Evolutionary conservation across 2,329 filamentous ascomycete genomes (phyloP).

Genomic region (Aspergillus alliaceus): DNA sequence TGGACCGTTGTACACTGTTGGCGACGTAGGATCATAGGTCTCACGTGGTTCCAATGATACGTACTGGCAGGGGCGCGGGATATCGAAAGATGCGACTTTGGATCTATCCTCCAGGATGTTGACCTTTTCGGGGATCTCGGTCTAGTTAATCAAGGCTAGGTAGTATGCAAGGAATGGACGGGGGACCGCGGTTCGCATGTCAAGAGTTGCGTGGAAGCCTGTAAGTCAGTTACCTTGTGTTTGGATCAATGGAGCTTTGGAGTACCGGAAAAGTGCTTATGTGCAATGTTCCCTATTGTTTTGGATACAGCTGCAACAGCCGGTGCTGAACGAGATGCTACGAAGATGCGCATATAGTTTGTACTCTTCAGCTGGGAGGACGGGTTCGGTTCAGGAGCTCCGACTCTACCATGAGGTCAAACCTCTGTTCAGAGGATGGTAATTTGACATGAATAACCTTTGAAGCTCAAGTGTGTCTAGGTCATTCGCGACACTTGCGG

Average conservation of each 20-base stretch:
- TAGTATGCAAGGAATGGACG: slow-evolving; percentile 45
- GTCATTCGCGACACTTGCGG: slow-evolving; percentile 39
- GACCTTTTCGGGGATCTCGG: slow-evolving; percentile 27
- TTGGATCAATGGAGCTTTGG: not conserved
- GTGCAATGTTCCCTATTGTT: slow-evolving; percentile 36
- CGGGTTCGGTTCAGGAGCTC: slow-evolving; percentile 41
- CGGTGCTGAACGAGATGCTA: slow-evolving; percentile 35
- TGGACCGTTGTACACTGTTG: slow-evolving; percentile 20
- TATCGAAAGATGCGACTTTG: slow-evolving; percentile 3
- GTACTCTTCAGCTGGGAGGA: slow-evolving; percentile 43
- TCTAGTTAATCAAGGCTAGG: slow-evolving; percentile 36
- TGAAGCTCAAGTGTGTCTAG: slow-evolving; percentile 57
- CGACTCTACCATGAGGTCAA: slow-evolving; percentile 25
- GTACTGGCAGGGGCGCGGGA: slow-evolving; percentile 20
- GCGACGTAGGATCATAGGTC: slow-evolving; percentile 17
- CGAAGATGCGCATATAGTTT: slow-evolving; percentile 48
- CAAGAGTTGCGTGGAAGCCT: slow-evolving; percentile 46
- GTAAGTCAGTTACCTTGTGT: not conserved
- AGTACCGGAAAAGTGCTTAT: slow-evolving; percentile 45
- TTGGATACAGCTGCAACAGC: slow-evolving; percentile 30
- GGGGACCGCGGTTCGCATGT: slow-evolving; percentile 43
- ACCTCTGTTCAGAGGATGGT: not conserved
- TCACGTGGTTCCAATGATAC: slow-evolving; percentile 10
- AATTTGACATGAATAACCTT: no score
- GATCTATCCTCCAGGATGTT: slow-evolving; percentile 18